phyloP scores from a whole-genome alignment of 148 eudicot genomes.

The Rhododendron henanense region DNA sequence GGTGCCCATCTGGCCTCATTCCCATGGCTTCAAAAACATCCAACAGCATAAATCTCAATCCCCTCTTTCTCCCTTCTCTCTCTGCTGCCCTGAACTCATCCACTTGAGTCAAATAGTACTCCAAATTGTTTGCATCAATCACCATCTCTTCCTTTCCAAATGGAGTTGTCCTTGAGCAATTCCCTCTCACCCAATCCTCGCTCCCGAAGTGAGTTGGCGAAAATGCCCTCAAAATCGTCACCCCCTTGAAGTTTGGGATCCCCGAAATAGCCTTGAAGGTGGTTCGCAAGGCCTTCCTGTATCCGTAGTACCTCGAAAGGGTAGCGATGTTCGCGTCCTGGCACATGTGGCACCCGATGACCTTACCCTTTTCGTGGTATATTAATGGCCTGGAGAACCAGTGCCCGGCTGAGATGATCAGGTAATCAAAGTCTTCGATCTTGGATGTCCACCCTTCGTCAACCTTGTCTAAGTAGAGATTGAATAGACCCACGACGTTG shows the following conservation, averaged over 20 bases:
- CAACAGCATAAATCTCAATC: conserved; percentile 27
- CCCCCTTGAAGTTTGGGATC: conserved; percentile 31
- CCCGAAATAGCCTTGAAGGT: conserved; percentile 36
- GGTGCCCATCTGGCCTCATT: conserved; percentile 51
- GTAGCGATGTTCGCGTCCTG: conserved; percentile 23
- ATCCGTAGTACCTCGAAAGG: conserved; percentile 37
- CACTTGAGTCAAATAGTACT: conserved; percentile 48
- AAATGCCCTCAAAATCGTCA: conserved; percentile 34
- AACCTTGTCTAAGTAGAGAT: conserved; percentile 39
- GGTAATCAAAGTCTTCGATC: conserved; percentile 35
- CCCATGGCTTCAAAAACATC: conserved; percentile 43
- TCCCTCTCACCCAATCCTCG: conserved; percentile 50
- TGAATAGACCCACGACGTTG: conserved; percentile 22
- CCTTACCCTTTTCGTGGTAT: conserved; percentile 28
- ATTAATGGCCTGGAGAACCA: conserved; percentile 47
- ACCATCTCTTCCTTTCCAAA: conserved; percentile 19
- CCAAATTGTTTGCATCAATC: conserved; percentile 31
- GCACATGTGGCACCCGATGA: conserved; percentile 47
- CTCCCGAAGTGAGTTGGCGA: conserved; percentile 46
- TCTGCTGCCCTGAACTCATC: conserved; percentile 48
- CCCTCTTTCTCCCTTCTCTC: conserved; percentile 30
- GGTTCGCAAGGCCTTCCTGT: conserved; percentile 39
- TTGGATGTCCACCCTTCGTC: conserved; percentile 37
- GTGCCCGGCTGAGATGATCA: conserved; percentile 44
- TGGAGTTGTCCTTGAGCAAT: conserved; percentile 37